phyloP scores from a whole-genome alignment of 371 early-diverging fungal genomes.

The Mortierella sp. region DNA sequence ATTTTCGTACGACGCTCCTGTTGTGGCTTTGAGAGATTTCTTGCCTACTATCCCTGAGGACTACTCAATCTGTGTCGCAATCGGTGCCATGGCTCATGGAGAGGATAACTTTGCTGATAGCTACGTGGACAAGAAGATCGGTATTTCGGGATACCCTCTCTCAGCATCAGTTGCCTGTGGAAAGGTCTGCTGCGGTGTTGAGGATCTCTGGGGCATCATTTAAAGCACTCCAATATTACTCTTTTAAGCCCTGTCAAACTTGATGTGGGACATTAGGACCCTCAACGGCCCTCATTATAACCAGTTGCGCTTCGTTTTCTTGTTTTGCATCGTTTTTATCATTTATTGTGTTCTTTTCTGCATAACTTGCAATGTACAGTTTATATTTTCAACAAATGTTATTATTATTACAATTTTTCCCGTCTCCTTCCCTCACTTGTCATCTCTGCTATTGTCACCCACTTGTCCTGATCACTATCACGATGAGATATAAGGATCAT shows the following conservation, averaged over 20 bases:
- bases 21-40: slow-evolving; percentile 86
- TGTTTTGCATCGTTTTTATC: slow-evolving; percentile 7
- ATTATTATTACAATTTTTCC: slow-evolving; percentile 8
- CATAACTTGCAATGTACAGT: slow-evolving; percentile 31
- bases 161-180: slow-evolving; percentile 96
- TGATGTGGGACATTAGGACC: neutral
- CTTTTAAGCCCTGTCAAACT: neutral
- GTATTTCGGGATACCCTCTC: slow-evolving; percentile 94
- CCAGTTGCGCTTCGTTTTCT: neutral
- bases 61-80: slow-evolving; percentile 88
- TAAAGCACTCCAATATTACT: slow-evolving; percentile 56
- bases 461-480: neutral
- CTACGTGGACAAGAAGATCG: slow-evolving; percentile 96
- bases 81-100: slow-evolving; percentile 98
- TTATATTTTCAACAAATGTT: slow-evolving; percentile 49
- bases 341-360: slow-evolving; percentile 14
- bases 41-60: slow-evolving; percentile 84
- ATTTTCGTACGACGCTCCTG: slow-evolving; percentile 93
- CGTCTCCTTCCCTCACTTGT: neutral
- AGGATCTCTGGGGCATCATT: slow-evolving; percentile 89
- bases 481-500: neutral
- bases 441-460: neutral
- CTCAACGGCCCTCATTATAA: slow-evolving; percentile 7
- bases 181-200: slow-evolving; percentile 89
- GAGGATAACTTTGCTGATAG: slow-evolving; percentile 93